These are phyloP conservation scores for Colletotrichum sp. DNA, from an alignment of 2,329 filamentous ascomycete species.

Conservation along the genomic window DNA sequence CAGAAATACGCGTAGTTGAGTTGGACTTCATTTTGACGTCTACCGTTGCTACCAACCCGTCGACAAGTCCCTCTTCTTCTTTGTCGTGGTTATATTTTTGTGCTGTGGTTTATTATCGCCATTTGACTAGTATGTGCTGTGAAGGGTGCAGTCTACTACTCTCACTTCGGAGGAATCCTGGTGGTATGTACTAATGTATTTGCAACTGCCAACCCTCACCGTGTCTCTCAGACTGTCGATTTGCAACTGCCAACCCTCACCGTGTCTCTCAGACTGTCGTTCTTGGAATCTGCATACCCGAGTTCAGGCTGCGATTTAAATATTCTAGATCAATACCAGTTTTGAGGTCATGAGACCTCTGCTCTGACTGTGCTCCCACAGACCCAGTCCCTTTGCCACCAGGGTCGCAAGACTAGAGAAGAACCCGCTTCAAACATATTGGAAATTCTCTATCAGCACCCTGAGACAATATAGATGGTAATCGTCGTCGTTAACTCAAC, in stretches of 20 bases:
- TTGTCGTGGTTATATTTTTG: rapidly evolving
- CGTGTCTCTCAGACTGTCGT: rapidly evolving
- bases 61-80: neutral
- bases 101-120: neutral
- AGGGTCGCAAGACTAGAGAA: rapidly evolving
- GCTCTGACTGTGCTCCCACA: neutral
- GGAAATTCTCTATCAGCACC: neutral
- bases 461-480: neutral
- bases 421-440: neutral
- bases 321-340: rapidly evolving
- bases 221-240: rapidly evolving
- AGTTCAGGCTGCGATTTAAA: neutral
- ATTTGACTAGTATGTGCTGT: neutral
- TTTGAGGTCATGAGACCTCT: neutral
- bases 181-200: neutral
- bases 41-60: rapidly evolving
- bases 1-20: neutral
- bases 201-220: neutral
- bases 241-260: neutral
- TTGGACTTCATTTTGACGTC: neutral
- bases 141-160: neutral
- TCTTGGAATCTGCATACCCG: neutral
- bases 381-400: neutral
- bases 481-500: neutral
- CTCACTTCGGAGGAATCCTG: neutral